These are phyloP conservation scores for Recurvomyces mirabilis DNA, from an alignment of 495 filamentous ascomycete genomes.

Conservation along the genomic window DNA sequence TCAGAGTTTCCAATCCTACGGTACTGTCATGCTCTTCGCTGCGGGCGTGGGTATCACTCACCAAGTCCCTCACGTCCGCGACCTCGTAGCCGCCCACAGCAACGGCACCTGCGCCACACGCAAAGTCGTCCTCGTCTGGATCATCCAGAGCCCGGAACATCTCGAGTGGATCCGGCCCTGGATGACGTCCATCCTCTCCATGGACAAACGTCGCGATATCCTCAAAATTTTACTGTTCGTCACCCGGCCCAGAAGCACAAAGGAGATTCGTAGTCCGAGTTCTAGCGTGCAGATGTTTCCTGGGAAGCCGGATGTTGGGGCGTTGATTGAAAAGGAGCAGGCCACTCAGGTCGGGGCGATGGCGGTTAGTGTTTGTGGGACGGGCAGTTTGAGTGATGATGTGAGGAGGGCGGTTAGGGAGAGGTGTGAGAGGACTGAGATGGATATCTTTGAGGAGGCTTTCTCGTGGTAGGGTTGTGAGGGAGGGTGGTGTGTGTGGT, in stretches of 20 bases:
- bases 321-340: constrained; percentile 64
- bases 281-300: constrained; percentile 74
- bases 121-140: constrained; percentile 75
- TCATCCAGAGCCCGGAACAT: constrained; percentile 75
- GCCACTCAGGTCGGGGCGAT: constrained; percentile 71
- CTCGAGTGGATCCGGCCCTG: constrained; percentile 88
- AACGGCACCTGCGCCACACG: constrained; percentile 68
- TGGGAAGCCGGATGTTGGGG: constrained; percentile 69
- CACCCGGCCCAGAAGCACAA: constrained; percentile 63
- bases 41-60: constrained; percentile 93
- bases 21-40: constrained; percentile 78
- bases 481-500: neutral
- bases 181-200: constrained; percentile 76
- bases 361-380: constrained; percentile 83
- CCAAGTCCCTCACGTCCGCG: constrained; percentile 76
- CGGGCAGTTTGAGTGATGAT: constrained; percentile 72
- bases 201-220: constrained; percentile 66
- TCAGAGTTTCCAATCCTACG: constrained; percentile 78
- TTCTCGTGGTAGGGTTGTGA: constrained; percentile 64
- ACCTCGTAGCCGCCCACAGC: constrained; percentile 62
- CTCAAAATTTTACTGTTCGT: constrained; percentile 80
- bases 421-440: constrained; percentile 48
- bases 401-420: constrained; percentile 62
- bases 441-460: constrained; percentile 80
- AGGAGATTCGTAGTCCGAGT: constrained; percentile 58